phyloP scores from a whole-genome alignment of 2,329 filamentous ascomycete species.

The Apiospora phragmitis region DNA sequence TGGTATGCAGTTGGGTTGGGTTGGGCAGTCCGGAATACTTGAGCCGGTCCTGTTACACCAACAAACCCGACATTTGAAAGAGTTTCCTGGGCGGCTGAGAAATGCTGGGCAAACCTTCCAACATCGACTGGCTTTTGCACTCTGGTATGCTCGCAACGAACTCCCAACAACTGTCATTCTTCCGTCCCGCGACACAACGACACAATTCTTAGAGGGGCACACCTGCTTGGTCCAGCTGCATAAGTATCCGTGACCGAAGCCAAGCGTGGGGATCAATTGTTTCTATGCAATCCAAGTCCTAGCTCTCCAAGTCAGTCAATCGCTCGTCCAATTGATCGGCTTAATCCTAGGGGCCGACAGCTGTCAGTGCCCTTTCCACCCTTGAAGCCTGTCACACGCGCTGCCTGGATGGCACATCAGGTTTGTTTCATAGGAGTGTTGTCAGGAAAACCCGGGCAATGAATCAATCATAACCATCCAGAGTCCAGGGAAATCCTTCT shows the following conservation, averaged over 20 bases:
- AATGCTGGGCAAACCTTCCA: background rate
- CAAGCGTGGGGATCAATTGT: background rate
- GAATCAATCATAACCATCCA: background rate
- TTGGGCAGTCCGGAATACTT: background rate
- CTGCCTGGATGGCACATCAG: background rate
- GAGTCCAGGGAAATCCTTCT: background rate
- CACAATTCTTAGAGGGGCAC: too few species aligned
- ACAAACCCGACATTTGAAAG: background rate
- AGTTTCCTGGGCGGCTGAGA: background rate
- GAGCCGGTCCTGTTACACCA: background rate
- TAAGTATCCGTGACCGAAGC: background rate
- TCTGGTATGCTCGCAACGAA: background rate
- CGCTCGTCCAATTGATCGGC: background rate
- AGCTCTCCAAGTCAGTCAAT: background rate
- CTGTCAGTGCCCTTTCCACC: background rate
- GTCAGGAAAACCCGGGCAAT: background rate
- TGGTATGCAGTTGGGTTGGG: background rate
- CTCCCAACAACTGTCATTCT: background rate
- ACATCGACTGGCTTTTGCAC: conserved; percentile 1
- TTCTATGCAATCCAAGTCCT: background rate
- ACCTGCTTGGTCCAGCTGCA: background rate
- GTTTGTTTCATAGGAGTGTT: background rate
- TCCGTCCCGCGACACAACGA: too few species aligned
- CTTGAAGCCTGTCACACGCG: background rate
- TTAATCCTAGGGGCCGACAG: background rate